Percentiles rank a stretch among this genome's conserved stretches.
Conservation (phyloP, 2,329 filamentous ascomycete species). For the Whalleya microplaca region DNA sequence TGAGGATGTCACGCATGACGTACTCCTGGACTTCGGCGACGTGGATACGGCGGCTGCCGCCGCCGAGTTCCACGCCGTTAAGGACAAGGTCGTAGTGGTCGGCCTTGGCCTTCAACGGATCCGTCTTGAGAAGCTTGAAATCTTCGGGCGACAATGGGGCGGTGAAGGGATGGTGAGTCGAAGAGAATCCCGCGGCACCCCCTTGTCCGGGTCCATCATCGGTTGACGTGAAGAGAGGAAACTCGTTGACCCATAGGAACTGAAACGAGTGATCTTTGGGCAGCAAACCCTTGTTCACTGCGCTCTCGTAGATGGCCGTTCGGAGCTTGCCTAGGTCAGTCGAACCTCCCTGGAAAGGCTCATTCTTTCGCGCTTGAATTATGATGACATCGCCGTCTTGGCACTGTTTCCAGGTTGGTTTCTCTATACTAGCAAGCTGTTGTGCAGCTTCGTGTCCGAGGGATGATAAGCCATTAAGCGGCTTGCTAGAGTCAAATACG, state of each 20-base stretch:
- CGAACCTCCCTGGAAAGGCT: conserved; percentile 69
- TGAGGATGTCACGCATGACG: conserved; percentile 80
- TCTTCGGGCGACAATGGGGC: conserved; percentile 75
- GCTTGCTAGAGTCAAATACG: conserved; percentile 72
- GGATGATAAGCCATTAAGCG: conserved; percentile 72
- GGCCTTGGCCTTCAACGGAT: conserved; percentile 74
- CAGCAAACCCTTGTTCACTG: conserved; percentile 66
- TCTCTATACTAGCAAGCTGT: conserved; percentile 27
- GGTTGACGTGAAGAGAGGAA: conserved; percentile 86
- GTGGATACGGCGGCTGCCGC: conserved; percentile 92
- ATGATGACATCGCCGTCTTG: conserved; percentile 79
- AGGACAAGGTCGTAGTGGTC: conserved; percentile 97
- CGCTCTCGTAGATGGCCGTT: conserved; percentile 68
- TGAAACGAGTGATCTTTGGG: conserved; percentile 54
- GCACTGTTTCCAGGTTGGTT: conserved; percentile 39
- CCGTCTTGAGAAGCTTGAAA: conserved; percentile 71
- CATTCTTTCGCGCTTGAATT: conserved; percentile 74
- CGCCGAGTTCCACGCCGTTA: conserved; percentile 92
- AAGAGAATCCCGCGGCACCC: conserved; percentile 76
- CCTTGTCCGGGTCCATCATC: conserved; percentile 74
- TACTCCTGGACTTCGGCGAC: conserved; percentile 80
- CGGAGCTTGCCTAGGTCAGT: conserved; percentile 74
- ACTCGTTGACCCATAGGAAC: conserved; percentile 87
- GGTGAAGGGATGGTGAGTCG: conserved; percentile 96
- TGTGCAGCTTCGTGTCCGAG: conserved; percentile 36